A percentile compares a stretch with the other conserved stretches of the same genome.
phyloP scores from a whole-genome alignment of 805 yeast species.

The Zygoascus tannicola region DNA sequence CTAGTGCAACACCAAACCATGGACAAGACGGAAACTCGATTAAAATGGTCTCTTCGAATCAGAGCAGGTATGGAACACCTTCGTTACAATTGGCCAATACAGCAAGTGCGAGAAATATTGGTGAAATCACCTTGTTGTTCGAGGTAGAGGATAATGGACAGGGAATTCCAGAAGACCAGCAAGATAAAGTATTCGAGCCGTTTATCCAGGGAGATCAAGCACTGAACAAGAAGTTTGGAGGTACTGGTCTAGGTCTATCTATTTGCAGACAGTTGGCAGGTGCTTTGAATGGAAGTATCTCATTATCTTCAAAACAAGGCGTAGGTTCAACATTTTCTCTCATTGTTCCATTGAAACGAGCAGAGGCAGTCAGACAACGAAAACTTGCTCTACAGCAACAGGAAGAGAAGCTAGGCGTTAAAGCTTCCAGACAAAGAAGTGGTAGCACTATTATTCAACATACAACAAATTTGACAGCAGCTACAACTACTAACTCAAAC shows the following conservation, averaged over 20 bases:
- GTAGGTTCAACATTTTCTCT: slow-evolving; percentile 79
- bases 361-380: no score
- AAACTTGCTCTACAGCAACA: neutral
- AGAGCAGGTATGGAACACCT: no score
- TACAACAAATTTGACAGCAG: neutral
- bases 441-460: neutral
- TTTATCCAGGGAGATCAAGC: slow-evolving; percentile 97
- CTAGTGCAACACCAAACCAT: neutral
- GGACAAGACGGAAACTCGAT: neutral
- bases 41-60: neutral
- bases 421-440: no score
- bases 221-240: slow-evolving; percentile 80
- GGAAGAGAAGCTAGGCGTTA: neutral
- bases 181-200: slow-evolving; percentile 84
- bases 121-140: no score
- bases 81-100: neutral
- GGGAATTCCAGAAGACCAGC: slow-evolving; percentile 75
- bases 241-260: slow-evolving; percentile 86
- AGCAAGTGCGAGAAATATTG: neutral
- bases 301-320: slow-evolving; percentile 63
- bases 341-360: slow-evolving; percentile 39
- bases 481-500: neutral
- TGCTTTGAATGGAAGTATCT: slow-evolving; percentile 80
- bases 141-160: slow-evolving; percentile 86
- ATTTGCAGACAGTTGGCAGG: slow-evolving; percentile 84